Base-by-base conservation (phyloP, 495 filamentous ascomycete genomes). In the Penicillium atrosanguineum region DNA sequence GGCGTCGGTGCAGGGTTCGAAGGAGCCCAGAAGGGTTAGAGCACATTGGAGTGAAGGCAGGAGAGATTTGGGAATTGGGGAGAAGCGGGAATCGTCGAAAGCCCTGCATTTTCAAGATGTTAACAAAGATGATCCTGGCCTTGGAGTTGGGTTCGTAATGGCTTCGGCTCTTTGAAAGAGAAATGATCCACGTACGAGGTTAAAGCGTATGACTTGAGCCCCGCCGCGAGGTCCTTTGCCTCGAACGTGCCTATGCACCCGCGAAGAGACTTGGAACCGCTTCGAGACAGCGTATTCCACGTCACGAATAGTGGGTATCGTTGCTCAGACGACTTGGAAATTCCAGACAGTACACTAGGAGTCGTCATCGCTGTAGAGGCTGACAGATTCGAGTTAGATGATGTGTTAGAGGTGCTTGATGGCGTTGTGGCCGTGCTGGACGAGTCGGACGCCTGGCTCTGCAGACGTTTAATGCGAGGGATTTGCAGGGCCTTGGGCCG, bases 161-260 rank as follows among this genome's bases (percentile, higher is more conserved):
- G 7, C 14, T 0, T 34, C 12, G 7, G 23, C 4, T 12, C 26
- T 21, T 19, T 8, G 50, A 39, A 52, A 25, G 44, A 37, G 48
- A 44, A 7, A 42, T n/a, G 46, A 26, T 44, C 36, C 55, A 79
- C 83, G 57, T 75, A 90, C 77, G 91, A 90, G 50, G 88, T 96
- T 44, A 96, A 74, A 41, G 94, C 88, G 72, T 97, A 97, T 40
- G 78, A 84, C 34, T 81, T 78, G 26, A 98, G 74, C 2, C 91
- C 94, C 4, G 78, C 62, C 20, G 82, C 76, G 8, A 98, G 81
- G 21, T 85, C 79, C 62, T 91, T 87, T 6, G 84, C 66, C 52
- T 94, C 91, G 64, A 97, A 97, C 0, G 94, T 98, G 57, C 94
- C 94, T 62, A 98, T 98, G 78, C 94, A 98, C 28, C 94, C 94